Percentiles rank a stretch among this genome's conserved stretches.
phyloP scores from a whole-genome alignment of 768 basidiomycete species.

The Hysterangium stoloniferum region DNA sequence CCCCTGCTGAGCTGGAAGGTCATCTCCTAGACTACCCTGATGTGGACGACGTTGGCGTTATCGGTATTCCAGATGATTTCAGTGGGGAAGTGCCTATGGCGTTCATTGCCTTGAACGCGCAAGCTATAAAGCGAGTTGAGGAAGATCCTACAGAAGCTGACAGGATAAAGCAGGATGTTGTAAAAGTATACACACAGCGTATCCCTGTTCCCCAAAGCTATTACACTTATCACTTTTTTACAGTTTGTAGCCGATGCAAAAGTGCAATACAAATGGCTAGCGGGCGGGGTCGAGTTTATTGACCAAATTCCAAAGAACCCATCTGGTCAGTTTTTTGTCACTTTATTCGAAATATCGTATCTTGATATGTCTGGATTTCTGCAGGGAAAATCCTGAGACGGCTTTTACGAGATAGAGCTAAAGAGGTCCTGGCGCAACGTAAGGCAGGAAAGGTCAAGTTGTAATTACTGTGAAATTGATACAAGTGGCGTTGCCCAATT shows the following conservation, averaged over 20 bases:
- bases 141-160: constrained; percentile 25
- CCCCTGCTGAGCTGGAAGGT: constrained; percentile 29
- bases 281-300: constrained; percentile 51
- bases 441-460: constrained; percentile 21
- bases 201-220: too few relatives aligned
- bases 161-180: constrained; percentile 38
- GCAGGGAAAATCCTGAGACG: constrained; percentile 39
- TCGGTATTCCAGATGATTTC: constrained; percentile 15
- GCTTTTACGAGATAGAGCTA: constrained; percentile 44
- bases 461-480: too few relatives aligned
- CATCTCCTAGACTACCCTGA: constrained; percentile 21
- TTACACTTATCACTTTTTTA: background rate
- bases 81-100: constrained; percentile 63
- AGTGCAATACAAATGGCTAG: constrained; percentile 48
- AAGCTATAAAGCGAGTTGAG: constrained; percentile 31
- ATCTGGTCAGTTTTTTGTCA: constrained; percentile 31
- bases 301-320: constrained; percentile 54
- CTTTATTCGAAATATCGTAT: too few relatives aligned
- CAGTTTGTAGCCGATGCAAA: constrained; percentile 47
- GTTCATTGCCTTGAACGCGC: constrained; percentile 46
- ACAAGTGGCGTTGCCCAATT: too few relatives aligned
- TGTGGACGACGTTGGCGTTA: constrained; percentile 23
- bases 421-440: constrained; percentile 17
- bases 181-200: constrained; percentile 46
- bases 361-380: background rate